phyloP scores from a whole-genome alignment of 2,329 filamentous ascomycete genomes.

The Calcarisporium arbuscula region DNA sequence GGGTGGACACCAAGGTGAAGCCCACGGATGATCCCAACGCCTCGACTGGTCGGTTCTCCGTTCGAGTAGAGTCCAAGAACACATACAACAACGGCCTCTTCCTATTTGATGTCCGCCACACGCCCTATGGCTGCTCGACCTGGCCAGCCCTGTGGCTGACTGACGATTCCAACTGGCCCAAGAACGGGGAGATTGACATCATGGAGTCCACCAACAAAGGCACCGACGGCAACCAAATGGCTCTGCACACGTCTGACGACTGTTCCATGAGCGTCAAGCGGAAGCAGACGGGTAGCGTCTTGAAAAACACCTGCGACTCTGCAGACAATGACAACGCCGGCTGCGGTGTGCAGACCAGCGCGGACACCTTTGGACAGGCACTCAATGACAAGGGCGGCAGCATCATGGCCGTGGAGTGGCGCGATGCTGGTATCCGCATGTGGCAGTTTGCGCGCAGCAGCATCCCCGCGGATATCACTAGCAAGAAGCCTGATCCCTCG shows the following conservation, averaged over 20 bases:
- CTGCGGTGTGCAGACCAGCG: constrained; percentile 43
- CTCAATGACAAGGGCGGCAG: constrained; percentile 52
- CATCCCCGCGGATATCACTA: constrained; percentile 46
- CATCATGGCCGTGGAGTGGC: constrained; percentile 55
- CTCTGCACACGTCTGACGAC: constrained; percentile 48
- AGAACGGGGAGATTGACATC: constrained; percentile 58
- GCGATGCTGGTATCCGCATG: constrained; percentile 53
- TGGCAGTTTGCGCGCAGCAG: constrained; percentile 50
- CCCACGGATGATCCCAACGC: constrained; percentile 41
- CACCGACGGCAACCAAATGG: constrained; percentile 49
- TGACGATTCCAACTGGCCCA: constrained; percentile 55
- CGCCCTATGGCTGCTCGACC: constrained; percentile 55
- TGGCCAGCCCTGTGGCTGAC: constrained; percentile 64
- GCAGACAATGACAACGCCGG: constrained; percentile 47
- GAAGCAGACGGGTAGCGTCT: constrained; percentile 40
- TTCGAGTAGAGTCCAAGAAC: constrained; percentile 54
- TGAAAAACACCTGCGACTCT: constrained; percentile 44
- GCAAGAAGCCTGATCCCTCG: constrained; percentile 49
- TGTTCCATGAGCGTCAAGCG: constrained; percentile 50
- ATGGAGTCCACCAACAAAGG: constrained; percentile 53
- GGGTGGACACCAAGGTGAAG: constrained; percentile 54
- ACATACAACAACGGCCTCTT: constrained; percentile 60
- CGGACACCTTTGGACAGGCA: constrained; percentile 39
- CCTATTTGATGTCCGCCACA: constrained; percentile 59
- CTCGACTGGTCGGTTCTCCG: constrained; percentile 54